Evolutionary conservation across 2,329 filamentous ascomycete species (phyloP).

Genomic region (Elsinoe australis): DNA sequence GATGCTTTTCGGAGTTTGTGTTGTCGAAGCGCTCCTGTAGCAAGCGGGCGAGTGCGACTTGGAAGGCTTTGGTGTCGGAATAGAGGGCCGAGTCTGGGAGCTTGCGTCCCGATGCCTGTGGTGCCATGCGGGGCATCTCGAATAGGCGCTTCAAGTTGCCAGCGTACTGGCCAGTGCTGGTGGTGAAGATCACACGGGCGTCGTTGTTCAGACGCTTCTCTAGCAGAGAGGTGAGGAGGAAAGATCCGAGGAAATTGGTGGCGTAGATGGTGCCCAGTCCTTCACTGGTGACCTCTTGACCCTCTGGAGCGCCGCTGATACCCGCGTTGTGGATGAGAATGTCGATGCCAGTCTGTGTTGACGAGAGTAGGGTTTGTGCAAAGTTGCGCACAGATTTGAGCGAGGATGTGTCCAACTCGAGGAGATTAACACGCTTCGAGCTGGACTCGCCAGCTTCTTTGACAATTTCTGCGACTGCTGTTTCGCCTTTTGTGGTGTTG

Average conservation of each 20-base stretch:
- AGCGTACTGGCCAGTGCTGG: slow-evolving; percentile 20
- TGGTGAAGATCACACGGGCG: slow-evolving; percentile 22
- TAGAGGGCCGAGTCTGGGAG: slow-evolving; percentile 10
- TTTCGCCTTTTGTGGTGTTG: not conserved
- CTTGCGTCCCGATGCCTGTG: not conserved
- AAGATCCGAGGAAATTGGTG: slow-evolving; percentile 24
- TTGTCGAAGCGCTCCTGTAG: slow-evolving; percentile 19
- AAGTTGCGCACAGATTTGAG: slow-evolving; percentile 20
- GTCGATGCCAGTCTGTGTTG: slow-evolving; percentile 21
- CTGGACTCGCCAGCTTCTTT: not conserved
- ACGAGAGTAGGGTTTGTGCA: slow-evolving; percentile 20
- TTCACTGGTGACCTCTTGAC: slow-evolving; percentile 20
- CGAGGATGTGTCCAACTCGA: slow-evolving; percentile 19
- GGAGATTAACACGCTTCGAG: not conserved
- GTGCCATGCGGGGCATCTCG: not conserved
- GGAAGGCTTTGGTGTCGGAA: slow-evolving; percentile 20
- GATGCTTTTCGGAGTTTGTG: not conserved
- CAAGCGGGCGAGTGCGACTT: slow-evolving; percentile 18
- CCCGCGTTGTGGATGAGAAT: slow-evolving; percentile 35
- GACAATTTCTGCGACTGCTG: not conserved
- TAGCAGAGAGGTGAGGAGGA: slow-evolving; percentile 23
- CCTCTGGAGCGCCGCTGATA: slow-evolving; percentile 20
- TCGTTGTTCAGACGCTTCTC: slow-evolving; percentile 19
- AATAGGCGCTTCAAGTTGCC: not conserved
- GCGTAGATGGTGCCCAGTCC: slow-evolving; percentile 22